Conservation (phyloP, 2,329 filamentous ascomycete species). For the Coniella lustricola region DNA sequence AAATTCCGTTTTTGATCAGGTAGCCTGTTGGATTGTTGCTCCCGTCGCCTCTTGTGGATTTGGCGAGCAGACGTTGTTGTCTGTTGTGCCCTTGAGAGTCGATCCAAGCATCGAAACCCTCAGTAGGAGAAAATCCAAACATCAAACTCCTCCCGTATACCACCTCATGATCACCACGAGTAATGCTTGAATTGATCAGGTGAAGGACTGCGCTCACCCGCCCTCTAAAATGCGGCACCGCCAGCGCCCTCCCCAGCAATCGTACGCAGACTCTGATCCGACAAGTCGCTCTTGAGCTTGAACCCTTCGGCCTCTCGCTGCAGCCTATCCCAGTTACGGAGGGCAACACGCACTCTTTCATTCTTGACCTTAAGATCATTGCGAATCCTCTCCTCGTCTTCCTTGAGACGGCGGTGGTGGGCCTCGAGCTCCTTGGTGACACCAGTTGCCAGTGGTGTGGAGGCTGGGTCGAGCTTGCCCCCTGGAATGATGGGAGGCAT, state of each 20-base stretch:
- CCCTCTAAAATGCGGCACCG: slow-evolving; percentile 44
- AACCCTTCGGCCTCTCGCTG: slow-evolving; percentile 47
- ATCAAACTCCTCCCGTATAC: too few species aligned
- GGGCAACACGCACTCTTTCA: slow-evolving; percentile 45
- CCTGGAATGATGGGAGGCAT: slow-evolving; percentile 47
- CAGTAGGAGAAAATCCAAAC: too few species aligned
- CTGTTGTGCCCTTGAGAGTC: neutral
- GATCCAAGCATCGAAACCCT: too few species aligned
- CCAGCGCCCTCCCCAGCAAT: slow-evolving; percentile 49
- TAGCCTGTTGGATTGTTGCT: neutral
- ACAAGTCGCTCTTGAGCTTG: slow-evolving; percentile 49
- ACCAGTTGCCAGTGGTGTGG: slow-evolving; percentile 37
- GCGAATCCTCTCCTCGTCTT: slow-evolving; percentile 51
- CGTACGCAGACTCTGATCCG: slow-evolving; percentile 49
- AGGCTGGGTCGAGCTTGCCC: slow-evolving; percentile 45
- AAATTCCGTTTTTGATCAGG: too few species aligned
- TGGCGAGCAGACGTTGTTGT: neutral
- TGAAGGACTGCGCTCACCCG: too few species aligned
- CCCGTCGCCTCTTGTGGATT: too few species aligned
- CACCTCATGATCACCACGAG: too few species aligned
- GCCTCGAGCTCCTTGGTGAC: slow-evolving; percentile 47
- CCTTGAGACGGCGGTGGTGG: slow-evolving; percentile 46
- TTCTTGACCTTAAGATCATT: slow-evolving; percentile 47
- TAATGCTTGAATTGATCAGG: too few species aligned
- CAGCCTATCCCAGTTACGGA: slow-evolving; percentile 47